Base-by-base conservation (phyloP, 23 red algal genomes). In the Cyanidium caldarium region DNA sequence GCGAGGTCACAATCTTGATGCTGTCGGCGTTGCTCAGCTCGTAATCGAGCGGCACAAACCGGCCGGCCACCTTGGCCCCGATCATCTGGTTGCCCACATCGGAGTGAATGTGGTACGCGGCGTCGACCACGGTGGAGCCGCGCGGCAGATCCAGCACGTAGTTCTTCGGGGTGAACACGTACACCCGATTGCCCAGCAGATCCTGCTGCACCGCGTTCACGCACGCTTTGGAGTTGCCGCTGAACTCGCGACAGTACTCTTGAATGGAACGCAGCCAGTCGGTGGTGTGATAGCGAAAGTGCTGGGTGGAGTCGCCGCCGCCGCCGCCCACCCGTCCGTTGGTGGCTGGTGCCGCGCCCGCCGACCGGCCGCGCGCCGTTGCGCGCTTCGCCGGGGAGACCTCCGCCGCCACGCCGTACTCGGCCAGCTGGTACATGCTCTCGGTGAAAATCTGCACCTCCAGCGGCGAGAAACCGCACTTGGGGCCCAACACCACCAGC, bases 391-490 rank as follows among this genome's bases (percentile, higher is more conserved):
- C 58, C 39, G 46, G 58, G 1, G 37, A 61, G 35, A 56, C 38
- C 39, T 75, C 45, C 1, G 44, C 41, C 33, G 70, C 70, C 31
- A 75, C 43, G 30, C 70, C 70, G 43, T 51, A 75, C 38, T 75
- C 38, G 33, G 70, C 70, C 2, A 46, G 45, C 17, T 40, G 17
- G 58, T 75, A 37, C 70, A 75, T 75, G 46, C 58, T 61, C 31
- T 61, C 46, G 15, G 70, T 75, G 34, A 56, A 61, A 46, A 75
- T 75, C 19, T 75, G 70, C 35, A 75, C 70, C 58, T 75, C 70
- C 58, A 75, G 30, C 1, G 70, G 70, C 31, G 40, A 36, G 16
- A 61, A 61, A 26, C 45, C 70, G 2, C 70, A 34, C 23, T 61
- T 61, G 10, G 51, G 51, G 12, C 70, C 70, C 7, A 61, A 35